Percentiles rank a stretch among this genome's conserved stretches.
Conservation (phyloP, 2,329 filamentous ascomycete genomes). For the Elsinoe necatrix region DNA sequence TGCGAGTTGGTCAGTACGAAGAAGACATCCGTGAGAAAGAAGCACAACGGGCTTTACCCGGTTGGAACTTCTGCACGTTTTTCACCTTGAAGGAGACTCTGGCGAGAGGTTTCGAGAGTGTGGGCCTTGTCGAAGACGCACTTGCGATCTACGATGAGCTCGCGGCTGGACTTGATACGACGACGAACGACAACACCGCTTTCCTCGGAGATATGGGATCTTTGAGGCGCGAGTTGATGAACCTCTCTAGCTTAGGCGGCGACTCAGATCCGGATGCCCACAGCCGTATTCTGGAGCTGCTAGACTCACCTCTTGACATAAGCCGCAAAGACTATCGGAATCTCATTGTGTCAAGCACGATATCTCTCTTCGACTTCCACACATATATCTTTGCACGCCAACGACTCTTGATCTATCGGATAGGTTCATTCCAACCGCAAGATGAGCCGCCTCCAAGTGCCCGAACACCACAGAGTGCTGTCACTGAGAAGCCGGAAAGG, state of each 20-base stretch:
- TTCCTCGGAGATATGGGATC: slow-evolving; percentile 17
- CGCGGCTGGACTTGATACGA: slow-evolving; percentile 72
- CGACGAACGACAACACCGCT: slow-evolving; percentile 62
- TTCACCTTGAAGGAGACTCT: slow-evolving; percentile 96
- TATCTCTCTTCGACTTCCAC: slow-evolving; percentile 91
- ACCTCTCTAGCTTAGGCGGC: neutral
- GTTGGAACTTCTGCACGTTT: slow-evolving; percentile 99
- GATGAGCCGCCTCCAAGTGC: slow-evolving; percentile 2
- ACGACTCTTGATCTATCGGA: slow-evolving; percentile 67
- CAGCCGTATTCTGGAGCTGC: slow-evolving; percentile 17
- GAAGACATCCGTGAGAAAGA: slow-evolving; percentile 95
- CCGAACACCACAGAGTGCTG: neutral
- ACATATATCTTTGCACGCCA: slow-evolving; percentile 91
- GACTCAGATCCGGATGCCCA: neutral
- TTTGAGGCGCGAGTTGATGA: neutral
- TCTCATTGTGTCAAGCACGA: slow-evolving; percentile 86
- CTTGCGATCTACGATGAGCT: slow-evolving; percentile 92
- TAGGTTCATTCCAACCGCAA: slow-evolving; percentile 56
- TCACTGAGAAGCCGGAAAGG: slow-evolving; percentile 23
- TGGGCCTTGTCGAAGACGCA: slow-evolving; percentile 91
- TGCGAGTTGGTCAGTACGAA: slow-evolving; percentile 86
- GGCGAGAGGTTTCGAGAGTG: slow-evolving; percentile 88
- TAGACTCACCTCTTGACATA: slow-evolving; percentile 32
- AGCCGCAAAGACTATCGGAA: slow-evolving; percentile 73
- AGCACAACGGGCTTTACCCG: slow-evolving; percentile 72